Evolutionary conservation across 371 early-diverging fungal genomes (phyloP).

Genomic region (Mortierella sp.): DNA sequence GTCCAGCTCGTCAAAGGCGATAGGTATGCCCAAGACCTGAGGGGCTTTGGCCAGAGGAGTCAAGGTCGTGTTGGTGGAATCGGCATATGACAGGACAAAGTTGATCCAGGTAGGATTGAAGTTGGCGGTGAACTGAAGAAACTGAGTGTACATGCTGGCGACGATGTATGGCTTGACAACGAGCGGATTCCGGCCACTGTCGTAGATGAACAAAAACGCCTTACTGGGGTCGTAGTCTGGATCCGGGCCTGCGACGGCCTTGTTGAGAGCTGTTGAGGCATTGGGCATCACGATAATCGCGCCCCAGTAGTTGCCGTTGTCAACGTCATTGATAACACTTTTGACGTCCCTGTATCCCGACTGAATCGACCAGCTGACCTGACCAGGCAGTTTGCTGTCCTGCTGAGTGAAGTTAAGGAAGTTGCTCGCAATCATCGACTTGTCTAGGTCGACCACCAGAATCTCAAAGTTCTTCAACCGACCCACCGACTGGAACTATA

Average conservation of each 20-base stretch:
- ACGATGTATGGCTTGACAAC: slow-evolving; percentile 30
- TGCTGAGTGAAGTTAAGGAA: slow-evolving; percentile 44
- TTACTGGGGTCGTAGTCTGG: slow-evolving; percentile 31
- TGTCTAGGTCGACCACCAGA: slow-evolving; percentile 50
- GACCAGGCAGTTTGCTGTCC: slow-evolving; percentile 15
- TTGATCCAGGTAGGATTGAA: slow-evolving; percentile 36
- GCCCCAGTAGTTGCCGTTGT: slow-evolving; percentile 42
- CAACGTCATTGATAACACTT: slow-evolving; percentile 32
- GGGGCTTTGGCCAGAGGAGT: slow-evolving; percentile 22
- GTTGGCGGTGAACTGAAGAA: slow-evolving; percentile 27
- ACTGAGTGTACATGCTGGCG: slow-evolving; percentile 37
- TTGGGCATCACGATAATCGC: slow-evolving; percentile 34
- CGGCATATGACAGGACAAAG: slow-evolving; percentile 29
- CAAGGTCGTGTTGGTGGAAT: slow-evolving; percentile 16
- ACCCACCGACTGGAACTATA: slow-evolving; percentile 23
- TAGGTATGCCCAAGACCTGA: slow-evolving; percentile 32
- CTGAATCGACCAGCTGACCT: slow-evolving; percentile 44
- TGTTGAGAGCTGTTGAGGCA: slow-evolving; percentile 34
- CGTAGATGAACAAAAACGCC: slow-evolving; percentile 41
- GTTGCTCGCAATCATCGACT: slow-evolving; percentile 40
- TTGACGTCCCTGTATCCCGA: slow-evolving; percentile 23
- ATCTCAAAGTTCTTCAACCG: slow-evolving; percentile 38
- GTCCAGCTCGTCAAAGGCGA: slow-evolving; percentile 42
- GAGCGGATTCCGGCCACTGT: slow-evolving; percentile 37
- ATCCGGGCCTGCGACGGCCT: slow-evolving; percentile 28